These are phyloP conservation scores for Drechslerella coelobrocha DNA, from an alignment of 2,329 filamentous ascomycete genomes.

Conservation along the genomic window DNA sequence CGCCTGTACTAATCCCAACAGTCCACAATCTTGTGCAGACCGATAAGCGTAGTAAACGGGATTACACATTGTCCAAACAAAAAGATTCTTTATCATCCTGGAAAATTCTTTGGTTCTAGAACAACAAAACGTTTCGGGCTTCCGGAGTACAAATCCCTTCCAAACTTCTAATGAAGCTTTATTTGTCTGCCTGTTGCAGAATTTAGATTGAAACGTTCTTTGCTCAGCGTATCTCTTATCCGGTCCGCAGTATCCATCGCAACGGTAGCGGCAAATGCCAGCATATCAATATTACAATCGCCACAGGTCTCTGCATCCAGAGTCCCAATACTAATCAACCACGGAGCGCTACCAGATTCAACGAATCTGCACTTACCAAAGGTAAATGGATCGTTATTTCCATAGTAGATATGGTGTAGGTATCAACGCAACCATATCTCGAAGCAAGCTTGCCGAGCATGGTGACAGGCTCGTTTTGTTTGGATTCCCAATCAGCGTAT, in stretches of 20 bases:
- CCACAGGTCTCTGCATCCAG: slow-evolving; percentile 14
- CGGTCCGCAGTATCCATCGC: slow-evolving; percentile 16
- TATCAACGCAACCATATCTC: too few species aligned
- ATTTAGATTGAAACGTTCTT: slow-evolving; percentile 18
- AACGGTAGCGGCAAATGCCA: slow-evolving; percentile 3
- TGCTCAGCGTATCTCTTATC: slow-evolving; percentile 16
- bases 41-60: slow-evolving; percentile 27
- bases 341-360: slow-evolving; percentile 8
- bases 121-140: slow-evolving; percentile 14
- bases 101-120: slow-evolving; percentile 8
- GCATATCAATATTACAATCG: slow-evolving; percentile 18
- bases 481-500: too few species aligned
- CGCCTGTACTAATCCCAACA: slow-evolving; percentile 21
- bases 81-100: slow-evolving; percentile 9
- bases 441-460: too few species aligned
- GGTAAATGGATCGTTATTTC: slow-evolving; percentile 7
- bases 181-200: slow-evolving; percentile 17
- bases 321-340: slow-evolving; percentile 18
- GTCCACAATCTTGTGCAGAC: slow-evolving; percentile 7
- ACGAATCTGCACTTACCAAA: slow-evolving; percentile 17
- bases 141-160: slow-evolving; percentile 7
- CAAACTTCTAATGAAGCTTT: slow-evolving; percentile 7
- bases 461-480: too few species aligned
- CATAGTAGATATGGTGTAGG: slow-evolving; percentile 19
- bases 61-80: slow-evolving; percentile 19